Evolutionary conservation across 805 yeast genomes (phyloP), one percentile per base, ranked within the genome.

Genomic region (Nakazawaea wickerhamii): DNA sequence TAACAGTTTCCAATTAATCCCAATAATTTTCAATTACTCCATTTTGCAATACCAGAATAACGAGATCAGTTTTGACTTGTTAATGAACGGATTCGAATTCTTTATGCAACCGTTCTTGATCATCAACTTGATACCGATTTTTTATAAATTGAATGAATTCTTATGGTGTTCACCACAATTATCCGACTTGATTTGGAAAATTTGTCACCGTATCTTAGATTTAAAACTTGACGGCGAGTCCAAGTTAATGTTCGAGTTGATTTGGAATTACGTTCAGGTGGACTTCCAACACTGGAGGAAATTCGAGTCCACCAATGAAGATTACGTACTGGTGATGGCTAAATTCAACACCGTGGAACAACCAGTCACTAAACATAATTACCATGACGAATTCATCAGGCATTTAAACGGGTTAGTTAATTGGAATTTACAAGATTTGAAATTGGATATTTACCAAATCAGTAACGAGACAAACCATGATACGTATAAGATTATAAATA

Each of bases 51-150:
- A 77, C 38, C 71, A 73, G 18, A 60, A 70, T 19, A 77, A 75
- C 1, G 61, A 76, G 11, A 67, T 86, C 3, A 82, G 79, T 49
- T 57, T 71, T 8, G 81, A 79, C 4, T 72, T 78, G 4, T 65
- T 88, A 31, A 71, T 70, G 37, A 85, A 84, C 43, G 97, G 96
- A 0, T 66, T 91, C 27, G 97, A 90, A 54, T 88, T 90, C 54
- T 84, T 91, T 50, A 67, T 84, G 35, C 96, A 90, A 53, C 84
- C 87, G 2, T 84, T 86, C 48, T 66, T 91, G 49, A 67, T 84
- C 1, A 66, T 74, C 6, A 73, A 81, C 10, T 54, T 79, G 26
- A 62, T 75, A 5, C 74, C 76, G n/a, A 72, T 79, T 2, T 54
- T 77, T 58, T 30, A 41, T 27, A 41, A 31, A 30, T 36, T 41